Percentiles rank a stretch among this genome's conserved stretches.
Conservation (phyloP, 805 yeast species). For the Teunomyces aglyptinius region DNA sequence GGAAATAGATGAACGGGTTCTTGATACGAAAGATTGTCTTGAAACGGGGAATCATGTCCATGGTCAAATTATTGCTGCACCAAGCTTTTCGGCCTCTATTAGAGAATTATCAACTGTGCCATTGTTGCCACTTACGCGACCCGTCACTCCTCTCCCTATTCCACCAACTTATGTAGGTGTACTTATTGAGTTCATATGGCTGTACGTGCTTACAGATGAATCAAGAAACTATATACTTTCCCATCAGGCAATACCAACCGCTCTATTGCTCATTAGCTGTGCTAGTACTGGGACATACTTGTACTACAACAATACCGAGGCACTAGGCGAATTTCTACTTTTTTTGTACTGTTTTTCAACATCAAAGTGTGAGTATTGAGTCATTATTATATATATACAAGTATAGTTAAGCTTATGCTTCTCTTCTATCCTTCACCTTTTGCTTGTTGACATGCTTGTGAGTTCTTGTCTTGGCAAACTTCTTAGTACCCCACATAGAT, state of each 20-base stretch:
- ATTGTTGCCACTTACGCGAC: not conserved
- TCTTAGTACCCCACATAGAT: slow-evolving; percentile 97
- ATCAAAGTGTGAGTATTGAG: not conserved
- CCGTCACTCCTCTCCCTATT: slow-evolving; percentile 43
- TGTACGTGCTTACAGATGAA: not conserved
- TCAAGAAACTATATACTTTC: not conserved
- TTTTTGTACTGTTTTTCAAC: not conserved
- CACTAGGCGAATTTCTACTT: slow-evolving; percentile 8
- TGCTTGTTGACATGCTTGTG: slow-evolving; percentile 81
- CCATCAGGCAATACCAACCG: not conserved
- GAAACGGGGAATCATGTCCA: not conserved
- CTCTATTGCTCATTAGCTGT: not conserved
- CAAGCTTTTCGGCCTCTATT: not conserved
- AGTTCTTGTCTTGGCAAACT: slow-evolving; percentile 89
- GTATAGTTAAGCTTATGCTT: slow-evolving; percentile 13
- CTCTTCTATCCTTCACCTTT: slow-evolving; percentile 90
- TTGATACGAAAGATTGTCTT: not conserved
- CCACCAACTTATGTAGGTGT: not conserved
- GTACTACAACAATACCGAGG: not conserved
- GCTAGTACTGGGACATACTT: not conserved
- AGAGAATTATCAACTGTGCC: slow-evolving; percentile 1
- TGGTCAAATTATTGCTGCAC: not conserved
- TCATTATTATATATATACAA: not conserved
- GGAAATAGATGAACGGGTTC: not conserved
- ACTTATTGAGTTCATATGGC: not conserved